These are phyloP conservation scores for Diplodia seriata DNA, from an alignment of 2,329 filamentous ascomycete species.

Conservation along the genomic window DNA sequence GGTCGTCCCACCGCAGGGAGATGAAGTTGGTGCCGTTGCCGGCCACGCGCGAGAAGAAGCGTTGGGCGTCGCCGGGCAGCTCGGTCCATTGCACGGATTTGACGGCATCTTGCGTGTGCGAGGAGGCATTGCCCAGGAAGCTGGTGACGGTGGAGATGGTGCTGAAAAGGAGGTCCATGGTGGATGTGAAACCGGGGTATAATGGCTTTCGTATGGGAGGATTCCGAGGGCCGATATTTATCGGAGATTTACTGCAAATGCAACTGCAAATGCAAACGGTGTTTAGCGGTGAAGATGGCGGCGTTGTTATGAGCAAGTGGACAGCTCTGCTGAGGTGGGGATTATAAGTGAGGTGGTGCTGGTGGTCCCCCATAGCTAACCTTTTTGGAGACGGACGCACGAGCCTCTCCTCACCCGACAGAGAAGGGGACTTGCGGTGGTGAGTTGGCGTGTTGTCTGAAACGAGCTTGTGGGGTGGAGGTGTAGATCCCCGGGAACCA, in stretches of 20 bases:
- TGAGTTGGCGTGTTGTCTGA: conserved; percentile 14
- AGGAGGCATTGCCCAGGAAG: conserved; percentile 10
- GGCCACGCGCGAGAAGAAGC: conserved; percentile 23
- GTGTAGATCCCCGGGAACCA: not conserved
- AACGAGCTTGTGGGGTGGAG: conserved; percentile 14
- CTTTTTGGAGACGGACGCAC: not conserved
- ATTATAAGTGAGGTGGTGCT: not conserved
- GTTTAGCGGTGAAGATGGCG: no score
- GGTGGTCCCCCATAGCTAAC: not conserved
- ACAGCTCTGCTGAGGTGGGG: not conserved
- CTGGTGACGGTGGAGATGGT: conserved; percentile 7
- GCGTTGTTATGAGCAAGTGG: not conserved
- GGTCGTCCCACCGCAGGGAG: conserved; percentile 20
- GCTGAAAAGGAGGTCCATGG: conserved; percentile 27
- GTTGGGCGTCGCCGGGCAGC: conserved; percentile 6
- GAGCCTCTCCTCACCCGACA: conserved; percentile 3
- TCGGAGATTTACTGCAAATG: no score
- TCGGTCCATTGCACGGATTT: not conserved
- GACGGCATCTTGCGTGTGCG: not conserved
- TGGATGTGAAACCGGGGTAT: not conserved
- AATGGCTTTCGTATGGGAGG: no score
- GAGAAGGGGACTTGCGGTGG: conserved; percentile 19
- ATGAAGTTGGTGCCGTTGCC: conserved; percentile 7
- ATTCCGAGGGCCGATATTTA: no score
- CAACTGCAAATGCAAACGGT: no score